A percentile compares a stretch with the other conserved stretches of the same genome.
phyloP scores from a whole-genome alignment of 2,329 filamentous ascomycete species.

The Elsinoe fawcettii region DNA sequence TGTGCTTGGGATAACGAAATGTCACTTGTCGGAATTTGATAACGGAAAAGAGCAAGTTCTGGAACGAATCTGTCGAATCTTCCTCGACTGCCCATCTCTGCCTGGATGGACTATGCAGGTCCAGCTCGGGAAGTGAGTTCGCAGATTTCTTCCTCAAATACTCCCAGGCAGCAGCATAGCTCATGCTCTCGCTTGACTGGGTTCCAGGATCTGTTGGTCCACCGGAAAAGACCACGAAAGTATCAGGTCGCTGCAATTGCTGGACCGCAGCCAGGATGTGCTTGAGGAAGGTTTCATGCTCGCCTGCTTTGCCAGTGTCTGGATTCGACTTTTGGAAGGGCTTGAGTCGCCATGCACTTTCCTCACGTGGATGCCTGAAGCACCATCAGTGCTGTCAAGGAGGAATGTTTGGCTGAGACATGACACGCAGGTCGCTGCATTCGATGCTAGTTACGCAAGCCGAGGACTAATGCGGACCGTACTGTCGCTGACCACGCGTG shows the following conservation, averaged over 20 bases:
- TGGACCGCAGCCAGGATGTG: conserved; percentile 62
- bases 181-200: conserved; percentile 26
- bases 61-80: conserved; percentile 73
- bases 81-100: conserved; percentile 52
- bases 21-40: conserved; percentile 42
- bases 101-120: background rate
- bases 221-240: conserved; percentile 65
- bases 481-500: background rate
- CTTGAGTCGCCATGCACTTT: conserved; percentile 57
- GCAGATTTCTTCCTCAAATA: background rate
- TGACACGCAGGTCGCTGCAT: background rate
- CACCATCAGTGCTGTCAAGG: background rate
- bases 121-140: conserved; percentile 19
- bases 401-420: background rate
- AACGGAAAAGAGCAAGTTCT: conserved; percentile 74
- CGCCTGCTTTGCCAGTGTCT: conserved; percentile 45
- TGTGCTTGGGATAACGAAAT: conserved; percentile 34
- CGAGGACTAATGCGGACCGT: background rate
- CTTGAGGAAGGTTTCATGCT: conserved; percentile 69
- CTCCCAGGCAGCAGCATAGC: conserved; percentile 22
- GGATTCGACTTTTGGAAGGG: conserved; percentile 54
- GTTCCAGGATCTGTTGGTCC: conserved; percentile 36
- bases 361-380: conserved; percentile 25
- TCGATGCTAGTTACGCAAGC: background rate
- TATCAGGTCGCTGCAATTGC: conserved; percentile 38